Percentiles rank a stretch among this genome's conserved stretches.
These are phyloP conservation scores for Saccharomycodes ludwigii DNA, from an alignment of 805 yeast genomes.

Conservation along the genomic window DNA sequence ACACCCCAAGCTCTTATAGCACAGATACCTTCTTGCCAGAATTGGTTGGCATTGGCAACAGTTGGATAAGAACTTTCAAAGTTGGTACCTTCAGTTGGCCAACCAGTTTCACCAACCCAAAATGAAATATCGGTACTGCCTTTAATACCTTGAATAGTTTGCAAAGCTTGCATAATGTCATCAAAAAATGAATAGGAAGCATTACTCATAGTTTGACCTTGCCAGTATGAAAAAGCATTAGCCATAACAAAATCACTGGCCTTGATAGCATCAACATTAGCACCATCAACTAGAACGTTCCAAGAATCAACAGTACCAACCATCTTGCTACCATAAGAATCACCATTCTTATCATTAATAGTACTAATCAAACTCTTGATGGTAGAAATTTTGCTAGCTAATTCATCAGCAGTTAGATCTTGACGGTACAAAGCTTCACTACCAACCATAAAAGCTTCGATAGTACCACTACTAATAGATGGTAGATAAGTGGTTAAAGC, in stretches of 20 bases:
- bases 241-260: constrained; percentile 82
- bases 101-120: constrained; percentile 97
- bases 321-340: constrained; percentile 53
- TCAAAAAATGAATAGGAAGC: constrained; percentile 88
- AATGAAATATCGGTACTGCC: constrained; percentile 78
- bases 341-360: constrained; percentile 71
- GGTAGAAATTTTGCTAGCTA: constrained; percentile 55
- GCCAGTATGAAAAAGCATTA: constrained; percentile 98
- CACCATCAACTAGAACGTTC: constrained; percentile 81
- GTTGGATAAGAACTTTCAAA: constrained; percentile 59
- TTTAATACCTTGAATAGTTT: constrained; percentile 72
- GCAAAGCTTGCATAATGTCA: constrained; percentile 96
- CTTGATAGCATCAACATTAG: constrained; percentile 53
- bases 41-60: constrained; percentile 58
- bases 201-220: constrained; percentile 78
- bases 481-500: constrained; percentile 70
- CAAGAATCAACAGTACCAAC: constrained; percentile 96
- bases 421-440: constrained; percentile 91
- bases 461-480: constrained; percentile 48
- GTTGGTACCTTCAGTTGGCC: constrained; percentile 82
- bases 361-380: constrained; percentile 46
- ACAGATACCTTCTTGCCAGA: constrained; percentile 84
- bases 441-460: constrained; percentile 78
- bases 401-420: constrained; percentile 63
- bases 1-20: constrained; percentile 94